Conservation (phyloP, 108 stramenopile genomes). For the Fistulifera solaris region DNA sequence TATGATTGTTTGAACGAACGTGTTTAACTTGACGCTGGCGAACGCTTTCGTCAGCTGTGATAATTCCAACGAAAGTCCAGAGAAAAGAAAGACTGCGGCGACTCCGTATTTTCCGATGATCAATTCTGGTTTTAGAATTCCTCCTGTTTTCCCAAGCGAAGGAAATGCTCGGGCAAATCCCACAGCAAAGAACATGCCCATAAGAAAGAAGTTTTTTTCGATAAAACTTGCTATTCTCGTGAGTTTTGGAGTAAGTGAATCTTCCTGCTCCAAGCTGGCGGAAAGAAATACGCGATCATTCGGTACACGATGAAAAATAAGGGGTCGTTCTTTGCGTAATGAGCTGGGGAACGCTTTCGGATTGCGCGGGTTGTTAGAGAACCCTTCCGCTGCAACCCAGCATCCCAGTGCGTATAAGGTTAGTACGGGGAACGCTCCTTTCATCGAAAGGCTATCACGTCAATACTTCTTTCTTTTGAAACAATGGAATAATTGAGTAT, state of each 20-base stretch:
- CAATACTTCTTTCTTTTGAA: no score
- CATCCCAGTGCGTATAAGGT: no score
- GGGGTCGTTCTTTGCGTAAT: no score
- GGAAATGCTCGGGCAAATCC: slow-evolving; percentile 50
- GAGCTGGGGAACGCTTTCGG: no score
- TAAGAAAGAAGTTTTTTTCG: slow-evolving; percentile 68
- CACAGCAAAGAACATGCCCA: slow-evolving; percentile 71
- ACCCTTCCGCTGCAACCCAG: no score
- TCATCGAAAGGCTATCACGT: no score
- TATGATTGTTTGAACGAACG: slow-evolving; percentile 49
- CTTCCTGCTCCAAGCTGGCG: no score
- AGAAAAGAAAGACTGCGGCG: slow-evolving; percentile 74
- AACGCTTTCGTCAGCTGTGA: slow-evolving; percentile 61
- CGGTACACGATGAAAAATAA: no score
- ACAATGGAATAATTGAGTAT: no score
- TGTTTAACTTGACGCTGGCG: slow-evolving; percentile 69
- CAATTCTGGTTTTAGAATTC: slow-evolving; percentile 62
- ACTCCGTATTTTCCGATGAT: slow-evolving; percentile 82
- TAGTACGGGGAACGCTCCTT: no score
- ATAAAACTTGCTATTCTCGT: slow-evolving; percentile 18
- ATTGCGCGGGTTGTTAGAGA: no score
- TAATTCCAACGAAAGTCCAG: slow-evolving; percentile 70
- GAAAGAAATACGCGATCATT: no score
- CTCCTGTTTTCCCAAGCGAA: slow-evolving; percentile 60
- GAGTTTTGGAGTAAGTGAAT: background rate